Percentiles rank a stretch among this genome's conserved stretches.
phyloP scores from a whole-genome alignment of 345 rosid species.

The Viola odorata region DNA sequence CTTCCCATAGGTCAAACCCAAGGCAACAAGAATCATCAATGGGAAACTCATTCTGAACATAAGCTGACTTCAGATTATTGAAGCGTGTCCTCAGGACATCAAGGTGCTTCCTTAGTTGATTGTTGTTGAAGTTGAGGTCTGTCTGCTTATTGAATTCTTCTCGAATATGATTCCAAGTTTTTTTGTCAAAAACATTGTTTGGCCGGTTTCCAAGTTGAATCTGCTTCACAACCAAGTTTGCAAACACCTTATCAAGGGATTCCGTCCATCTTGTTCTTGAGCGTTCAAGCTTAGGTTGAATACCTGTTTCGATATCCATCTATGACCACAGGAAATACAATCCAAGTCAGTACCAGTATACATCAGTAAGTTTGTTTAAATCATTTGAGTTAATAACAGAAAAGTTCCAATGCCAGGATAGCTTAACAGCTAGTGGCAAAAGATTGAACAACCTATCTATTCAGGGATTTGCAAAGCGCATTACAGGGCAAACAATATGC shows the following conservation, averaged over 20 bases:
- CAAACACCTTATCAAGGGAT: constrained; percentile 55
- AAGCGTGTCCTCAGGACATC: constrained; percentile 73
- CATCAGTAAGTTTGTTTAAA: not conserved
- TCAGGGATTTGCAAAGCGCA: too few relatives aligned
- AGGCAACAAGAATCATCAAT: constrained; percentile 55
- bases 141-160: constrained; percentile 62
- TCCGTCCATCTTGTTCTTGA: constrained; percentile 71
- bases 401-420: not conserved
- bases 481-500: too few relatives aligned
- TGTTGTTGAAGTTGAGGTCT: constrained; percentile 60
- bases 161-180: constrained; percentile 61
- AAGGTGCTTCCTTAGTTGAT: constrained; percentile 74
- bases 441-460: too few relatives aligned
- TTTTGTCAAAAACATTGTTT: constrained; percentile 64
- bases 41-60: constrained; percentile 45
- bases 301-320: constrained; percentile 52
- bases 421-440: not conserved
- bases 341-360: not conserved
- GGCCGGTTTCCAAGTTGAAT: constrained; percentile 64
- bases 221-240: constrained; percentile 70
- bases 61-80: constrained; percentile 45
- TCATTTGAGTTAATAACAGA: not conserved
- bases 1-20: constrained; percentile 79
- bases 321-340: not conserved
- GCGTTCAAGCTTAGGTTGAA: constrained; percentile 54